A percentile compares a stretch with the other conserved stretches of the same genome.
These are phyloP conservation scores for Sarocladiaceae sp. DNA, from an alignment of 2,329 filamentous ascomycete species.

Conservation along the genomic window DNA sequence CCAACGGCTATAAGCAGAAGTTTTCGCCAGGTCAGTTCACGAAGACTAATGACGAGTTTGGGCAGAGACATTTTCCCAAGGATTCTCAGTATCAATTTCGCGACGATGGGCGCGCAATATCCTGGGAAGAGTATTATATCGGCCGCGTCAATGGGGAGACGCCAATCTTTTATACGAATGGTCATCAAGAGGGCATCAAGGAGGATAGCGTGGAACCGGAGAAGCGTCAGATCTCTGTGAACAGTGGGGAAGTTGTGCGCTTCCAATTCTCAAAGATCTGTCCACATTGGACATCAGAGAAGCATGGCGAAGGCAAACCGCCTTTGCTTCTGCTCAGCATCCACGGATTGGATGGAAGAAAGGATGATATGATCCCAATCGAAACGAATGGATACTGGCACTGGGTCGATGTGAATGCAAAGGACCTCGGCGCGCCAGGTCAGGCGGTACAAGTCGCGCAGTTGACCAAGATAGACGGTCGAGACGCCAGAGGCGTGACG, in stretches of 20 bases:
- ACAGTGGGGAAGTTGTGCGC: slow-evolving; percentile 54
- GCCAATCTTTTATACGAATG: slow-evolving; percentile 41
- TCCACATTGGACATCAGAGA: slow-evolving; percentile 75
- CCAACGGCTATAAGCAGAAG: slow-evolving; percentile 57
- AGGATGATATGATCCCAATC: slow-evolving; percentile 66
- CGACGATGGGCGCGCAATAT: slow-evolving; percentile 60
- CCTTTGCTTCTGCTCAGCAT: slow-evolving; percentile 68
- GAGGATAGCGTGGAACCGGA: slow-evolving; percentile 55
- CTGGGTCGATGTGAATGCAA: slow-evolving; percentile 71
- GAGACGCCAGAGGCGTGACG: slow-evolving; percentile 44
- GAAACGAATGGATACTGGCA: slow-evolving; percentile 68
- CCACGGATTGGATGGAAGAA: slow-evolving; percentile 60
- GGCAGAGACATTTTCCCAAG: slow-evolving; percentile 71
- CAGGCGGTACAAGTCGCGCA: slow-evolving; percentile 63
- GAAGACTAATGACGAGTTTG: slow-evolving; percentile 72
- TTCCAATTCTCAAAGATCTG: slow-evolving; percentile 81
- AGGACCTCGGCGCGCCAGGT: slow-evolving; percentile 63
- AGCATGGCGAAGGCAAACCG: slow-evolving; percentile 59
- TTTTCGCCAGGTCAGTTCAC: slow-evolving; percentile 64
- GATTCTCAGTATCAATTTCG: slow-evolving; percentile 69
- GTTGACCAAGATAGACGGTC: slow-evolving; percentile 46
- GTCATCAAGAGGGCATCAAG: slow-evolving; percentile 46
- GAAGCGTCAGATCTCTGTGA: slow-evolving; percentile 51
- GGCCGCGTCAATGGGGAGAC: slow-evolving; percentile 51
- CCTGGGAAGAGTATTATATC: slow-evolving; percentile 79